Base-by-base conservation (phyloP, 176 grass and related monocot species). In the Poa pratensis region DNA sequence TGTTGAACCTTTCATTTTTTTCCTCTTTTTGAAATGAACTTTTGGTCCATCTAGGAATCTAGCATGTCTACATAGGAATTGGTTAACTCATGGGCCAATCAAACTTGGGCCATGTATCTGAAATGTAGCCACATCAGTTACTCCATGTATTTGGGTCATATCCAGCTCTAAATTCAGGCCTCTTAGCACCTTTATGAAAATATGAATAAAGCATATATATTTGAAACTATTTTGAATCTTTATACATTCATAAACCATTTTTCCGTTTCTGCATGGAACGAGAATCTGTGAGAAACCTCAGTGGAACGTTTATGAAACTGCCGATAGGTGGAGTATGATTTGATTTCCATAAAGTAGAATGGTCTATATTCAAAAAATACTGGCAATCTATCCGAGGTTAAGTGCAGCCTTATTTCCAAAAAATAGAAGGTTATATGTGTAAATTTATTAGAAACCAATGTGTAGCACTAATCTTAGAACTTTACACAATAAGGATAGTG, bases 101-200 rank as follows among this genome's bases (percentile, higher is more conserved):
- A 17, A 73, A 73, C 42, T 43, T 73, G 40, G 42, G 71, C 15
- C 14, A 74, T 74, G 45, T 48, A 74, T 74, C 23, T 51, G 7
- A 27, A 28, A 28, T 74, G 64, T 67, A 63, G 60, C 24, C 24
- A 14, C 4, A 63, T 63, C 5, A 7, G 7, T 35, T 50, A 15
- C 0, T 51, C 13, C 23, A 50, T 74, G 14, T 74, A 28, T 74
- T 11, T 5, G 14, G 43, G 3, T 48, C 45, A 73, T 16, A 23
- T 6, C 18, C 15, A 37, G 1, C 16, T 67, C 30, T 1, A 35
- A 51, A 17, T 16, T 4, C 49, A 51, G 49, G 4, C 49, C 4
- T 51, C 49, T 17, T 51, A 51, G 4, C 27, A 2, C 23, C 23
- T 60, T 60, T 1, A 1, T 24, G n/a, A 24, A 24, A 57, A 22